phyloP scores from a whole-genome alignment of 129 eudicot species.

The Oenanthe sinensis region DNA sequence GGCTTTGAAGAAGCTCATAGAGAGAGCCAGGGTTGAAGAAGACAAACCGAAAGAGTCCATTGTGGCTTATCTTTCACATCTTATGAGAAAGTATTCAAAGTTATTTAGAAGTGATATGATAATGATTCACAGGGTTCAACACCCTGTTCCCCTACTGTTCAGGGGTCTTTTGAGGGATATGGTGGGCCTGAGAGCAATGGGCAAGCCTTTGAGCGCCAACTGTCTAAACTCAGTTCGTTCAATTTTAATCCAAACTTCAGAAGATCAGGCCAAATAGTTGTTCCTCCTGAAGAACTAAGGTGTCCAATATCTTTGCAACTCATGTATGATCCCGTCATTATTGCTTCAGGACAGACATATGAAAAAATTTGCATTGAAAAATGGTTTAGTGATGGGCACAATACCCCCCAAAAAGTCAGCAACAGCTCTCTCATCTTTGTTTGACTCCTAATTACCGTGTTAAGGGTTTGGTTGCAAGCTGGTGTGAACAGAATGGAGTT shows the following conservation, averaged over 20 bases:
- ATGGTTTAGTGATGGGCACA: conserved; percentile 96
- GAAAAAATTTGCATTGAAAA: conserved; percentile 93
- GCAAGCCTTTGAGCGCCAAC: conserved; percentile 66
- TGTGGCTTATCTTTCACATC: conserved; percentile 75
- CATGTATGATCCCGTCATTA: conserved; percentile 94
- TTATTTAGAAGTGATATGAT: conserved; percentile 81
- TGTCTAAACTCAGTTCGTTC: conserved; percentile 72
- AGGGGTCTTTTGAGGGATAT: conserved; percentile 62
- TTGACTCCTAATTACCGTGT: conserved; percentile 97
- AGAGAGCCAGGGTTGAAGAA: conserved; percentile 79
- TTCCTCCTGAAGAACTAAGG: conserved; percentile 93
- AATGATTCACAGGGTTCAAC: conserved; percentile 97
- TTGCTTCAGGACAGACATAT: conserved; percentile 94
- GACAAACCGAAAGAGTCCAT: conserved; percentile 93
- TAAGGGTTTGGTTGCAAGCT: conserved; percentile 84
- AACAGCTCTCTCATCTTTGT: conserved; percentile 71
- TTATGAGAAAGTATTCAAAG: conserved; percentile 82
- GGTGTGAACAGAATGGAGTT: conserved; percentile 95
- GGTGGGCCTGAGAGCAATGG: conserved; percentile 39
- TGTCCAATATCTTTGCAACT: conserved; percentile 98
- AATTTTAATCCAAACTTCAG: conserved; percentile 69
- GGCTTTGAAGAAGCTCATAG: conserved; percentile 77
- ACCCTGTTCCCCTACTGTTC: conserved; percentile 94
- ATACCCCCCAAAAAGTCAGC: conserved; percentile 93
- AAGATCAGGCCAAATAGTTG: conserved; percentile 63